Evolutionary conservation across 139 green algal species (phyloP), one percentile per base, ranked within the genome.

Genomic region (Chlorokybus atmophyticus): DNA sequence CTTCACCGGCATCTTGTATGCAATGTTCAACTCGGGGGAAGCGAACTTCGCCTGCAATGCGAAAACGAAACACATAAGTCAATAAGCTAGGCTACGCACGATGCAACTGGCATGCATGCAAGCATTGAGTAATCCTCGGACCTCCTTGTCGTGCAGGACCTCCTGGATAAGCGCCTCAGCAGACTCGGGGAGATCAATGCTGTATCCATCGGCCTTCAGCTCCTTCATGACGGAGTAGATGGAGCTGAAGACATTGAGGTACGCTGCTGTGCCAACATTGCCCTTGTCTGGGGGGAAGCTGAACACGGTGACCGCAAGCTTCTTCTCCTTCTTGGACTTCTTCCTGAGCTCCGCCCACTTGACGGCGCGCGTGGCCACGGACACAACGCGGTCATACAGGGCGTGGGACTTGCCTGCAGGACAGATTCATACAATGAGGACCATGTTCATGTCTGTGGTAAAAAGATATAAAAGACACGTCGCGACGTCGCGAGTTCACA

Each of bases 241-340:
- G 70, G 86, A 95, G 49, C 87, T 84, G 71, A 98, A 98, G 5
- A 98, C 90, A 59, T 98, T 98, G 50, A 98, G 81, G 83, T 98
- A 98, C 40, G 90, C 90, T 30, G 90, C 90, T 23, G 90, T 98
- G 59, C 90, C 90, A 4, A 98, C 90, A 62, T 98, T 98, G 75
- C 90, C 90, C 82, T 98, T 98, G 82, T 98, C 90, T 21, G 90
- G 90, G 6, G 90, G 90, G 82, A 98, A 98, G 71, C 65, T 84
- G 87, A 98, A 98, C 14, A 98, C 90, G 2, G 90, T 97, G 73
- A 97, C 81, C 30, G 82, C 82, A 39, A 98, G 71, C 76, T 92
- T 93, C 88, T 98, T 98, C 27, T 97, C 82, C 0, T 70, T 62
- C 58, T 81, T 78, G 38, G 52, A 17, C 82, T 97, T 98, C 62